Percentiles rank a stretch among this genome's conserved stretches.
Evolutionary conservation across 83 land plant genomes (phyloP).

Genomic region (Larix sibirica): DNA sequence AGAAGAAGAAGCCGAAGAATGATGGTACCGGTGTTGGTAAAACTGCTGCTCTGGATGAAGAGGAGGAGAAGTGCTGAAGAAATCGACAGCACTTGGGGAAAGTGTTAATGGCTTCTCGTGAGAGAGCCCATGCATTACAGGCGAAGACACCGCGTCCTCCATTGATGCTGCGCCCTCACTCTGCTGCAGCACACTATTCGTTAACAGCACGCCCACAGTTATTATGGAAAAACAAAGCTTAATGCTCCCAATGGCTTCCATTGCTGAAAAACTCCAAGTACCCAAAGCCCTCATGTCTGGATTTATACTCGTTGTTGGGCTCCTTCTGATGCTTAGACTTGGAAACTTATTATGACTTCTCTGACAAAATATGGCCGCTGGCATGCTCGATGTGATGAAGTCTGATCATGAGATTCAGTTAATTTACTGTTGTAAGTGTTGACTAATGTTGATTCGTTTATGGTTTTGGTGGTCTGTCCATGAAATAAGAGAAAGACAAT

Average conservation of each 20-base stretch:
- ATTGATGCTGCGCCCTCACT: neutral
- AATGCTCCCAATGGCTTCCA: neutral
- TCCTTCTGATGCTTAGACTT: neutral
- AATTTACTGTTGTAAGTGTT: neutral
- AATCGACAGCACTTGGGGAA: neutral
- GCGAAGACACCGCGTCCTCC: neutral
- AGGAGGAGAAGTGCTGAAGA: conserved; percentile 11
- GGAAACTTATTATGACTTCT: neutral
- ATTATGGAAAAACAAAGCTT: neutral
- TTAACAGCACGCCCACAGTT: neutral
- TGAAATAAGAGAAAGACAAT: neutral
- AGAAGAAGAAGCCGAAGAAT: neutral
- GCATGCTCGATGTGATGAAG: neutral
- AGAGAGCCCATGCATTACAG: neutral
- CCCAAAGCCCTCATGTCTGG: neutral
- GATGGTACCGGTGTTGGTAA: no score
- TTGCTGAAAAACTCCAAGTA: neutral
- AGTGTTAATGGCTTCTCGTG: neutral
- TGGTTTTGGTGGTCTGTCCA: no score
- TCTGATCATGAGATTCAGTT: neutral
- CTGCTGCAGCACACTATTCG: neutral
- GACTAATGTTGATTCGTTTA: no score
- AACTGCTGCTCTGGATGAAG: no score
- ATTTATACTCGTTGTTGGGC: neutral
- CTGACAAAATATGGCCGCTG: no score